Evolutionary conservation across 2,329 filamentous ascomycete species (phyloP).

Genomic region (Colletotrichum sp.): DNA sequence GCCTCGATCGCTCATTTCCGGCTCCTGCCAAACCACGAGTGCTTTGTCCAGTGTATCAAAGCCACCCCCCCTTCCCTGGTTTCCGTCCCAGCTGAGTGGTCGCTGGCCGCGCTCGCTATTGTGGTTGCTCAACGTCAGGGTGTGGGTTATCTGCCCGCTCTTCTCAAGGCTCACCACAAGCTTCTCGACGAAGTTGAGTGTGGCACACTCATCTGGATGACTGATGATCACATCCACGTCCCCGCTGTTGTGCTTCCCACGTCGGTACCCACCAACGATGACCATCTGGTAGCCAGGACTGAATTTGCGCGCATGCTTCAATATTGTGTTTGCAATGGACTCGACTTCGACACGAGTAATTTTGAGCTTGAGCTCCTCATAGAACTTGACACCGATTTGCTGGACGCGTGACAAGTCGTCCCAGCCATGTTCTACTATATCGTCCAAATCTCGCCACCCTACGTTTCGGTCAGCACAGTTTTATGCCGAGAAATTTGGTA

Average conservation of each 20-base stretch:
- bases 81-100: conserved; percentile 58
- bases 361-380: conserved; percentile 78
- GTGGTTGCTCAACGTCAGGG: conserved; percentile 70
- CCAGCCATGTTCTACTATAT: conserved; percentile 87
- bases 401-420: conserved; percentile 75
- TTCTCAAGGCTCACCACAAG: conserved; percentile 74
- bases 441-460: conserved; percentile 84
- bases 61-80: conserved; percentile 53
- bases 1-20: conserved; percentile 31
- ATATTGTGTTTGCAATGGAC: conserved; percentile 66
- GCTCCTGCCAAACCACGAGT: conserved; percentile 89
- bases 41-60: conserved; percentile 94
- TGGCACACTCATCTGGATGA: conserved; percentile 74
- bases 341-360: conserved; percentile 79
- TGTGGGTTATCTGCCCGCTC: conserved; percentile 79
- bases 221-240: conserved; percentile 89
- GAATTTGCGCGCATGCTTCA: conserved; percentile 69
- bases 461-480: neutral
- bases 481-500: neutral
- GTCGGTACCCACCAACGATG: conserved; percentile 81
- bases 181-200: conserved; percentile 72
- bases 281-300: conserved; percentile 59
- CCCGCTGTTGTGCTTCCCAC: conserved; percentile 74
- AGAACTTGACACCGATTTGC: conserved; percentile 93
- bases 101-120: conserved; percentile 76